Evolutionary conservation across 164 flowering plant genomes (phyloP).

Genomic region (Umbilicus rupestris): DNA sequence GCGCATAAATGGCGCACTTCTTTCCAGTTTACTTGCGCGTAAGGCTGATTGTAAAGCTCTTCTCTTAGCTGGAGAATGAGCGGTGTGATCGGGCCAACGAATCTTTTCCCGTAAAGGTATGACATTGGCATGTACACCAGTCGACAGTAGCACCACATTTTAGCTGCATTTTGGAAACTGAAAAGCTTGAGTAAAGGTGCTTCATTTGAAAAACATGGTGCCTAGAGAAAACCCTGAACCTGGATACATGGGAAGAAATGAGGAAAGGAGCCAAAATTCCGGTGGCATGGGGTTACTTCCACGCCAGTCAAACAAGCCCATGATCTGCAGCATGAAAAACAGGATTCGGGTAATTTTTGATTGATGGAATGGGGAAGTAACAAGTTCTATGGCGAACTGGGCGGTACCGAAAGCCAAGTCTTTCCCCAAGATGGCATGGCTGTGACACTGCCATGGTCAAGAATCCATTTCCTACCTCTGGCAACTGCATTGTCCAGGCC

Average conservation of each 20-base stretch:
- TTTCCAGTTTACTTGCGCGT: constrained; percentile 1
- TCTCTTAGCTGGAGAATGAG: background rate
- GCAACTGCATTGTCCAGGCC: constrained; percentile 5
- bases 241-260: constrained; percentile 1
- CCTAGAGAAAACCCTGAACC: background rate
- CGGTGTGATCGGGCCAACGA: background rate
- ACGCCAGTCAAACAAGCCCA: constrained; percentile 2
- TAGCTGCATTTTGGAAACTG: background rate
- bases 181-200: background rate
- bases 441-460: constrained; percentile 5
- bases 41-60: background rate
- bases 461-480: constrained; percentile 5
- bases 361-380: background rate
- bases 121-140: constrained; percentile 4
- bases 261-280: constrained; percentile 2
- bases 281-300: constrained; percentile 4
- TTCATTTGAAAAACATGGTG: background rate
- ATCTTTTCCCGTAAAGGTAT: background rate
- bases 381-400: background rate
- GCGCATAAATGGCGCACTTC: background rate
- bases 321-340: background rate
- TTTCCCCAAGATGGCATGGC: constrained; percentile 3
- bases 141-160: constrained; percentile 1
- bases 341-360: background rate
- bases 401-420: background rate